Base-by-base conservation (phyloP, 1,139 yeast species). In the Tardiomyces digboiensis region DNA sequence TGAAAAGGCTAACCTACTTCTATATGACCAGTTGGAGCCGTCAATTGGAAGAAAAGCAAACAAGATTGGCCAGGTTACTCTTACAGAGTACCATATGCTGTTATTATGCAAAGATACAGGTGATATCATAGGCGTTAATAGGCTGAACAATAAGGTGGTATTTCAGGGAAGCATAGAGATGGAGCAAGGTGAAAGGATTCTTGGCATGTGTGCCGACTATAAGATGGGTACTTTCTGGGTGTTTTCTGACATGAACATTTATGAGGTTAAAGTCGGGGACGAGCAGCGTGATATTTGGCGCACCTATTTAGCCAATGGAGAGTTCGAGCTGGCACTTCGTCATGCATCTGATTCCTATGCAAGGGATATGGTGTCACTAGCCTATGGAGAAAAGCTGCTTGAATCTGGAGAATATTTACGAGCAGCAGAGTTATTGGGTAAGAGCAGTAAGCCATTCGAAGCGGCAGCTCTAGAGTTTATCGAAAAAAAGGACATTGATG, bases 221-320 rank as follows among this genome's bases (percentile, higher is more conserved):
- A 51, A 61, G 2, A 66, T 69, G 20, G 60, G 68, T 3, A 80
- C 86, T 0, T 80, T 65, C 52, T 82, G 91, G 91, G 62, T 78
- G 2, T 78, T 65, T 52, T 72, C 84, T 0, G 59, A 64, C 20
- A 54, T 60, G 2, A 67, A 61, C 40, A 73, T 86, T 10, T 81
- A 72, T 55, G 95, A 93, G 58, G 64, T 93, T 8, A 53, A 52
- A 39, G 71, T 85, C 2, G 74, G 71, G 26, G 75, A 83, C 52
- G 97, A 91, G 59, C 71, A 79, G 6, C 67, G 73, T 5, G 82
- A 85, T 20, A 80, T 88, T 3, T 87, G 97, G 96, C 75, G 74
- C 49, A 72, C 82, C 6, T 72, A 85, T 58, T 70, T 83, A 46
- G 76, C 75, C 39, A 70, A 76, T 56, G 74, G 77, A 1, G 71